Evolutionary conservation across 306 rosid species (phyloP).

Genomic region (Acmispon strigosus): DNA sequence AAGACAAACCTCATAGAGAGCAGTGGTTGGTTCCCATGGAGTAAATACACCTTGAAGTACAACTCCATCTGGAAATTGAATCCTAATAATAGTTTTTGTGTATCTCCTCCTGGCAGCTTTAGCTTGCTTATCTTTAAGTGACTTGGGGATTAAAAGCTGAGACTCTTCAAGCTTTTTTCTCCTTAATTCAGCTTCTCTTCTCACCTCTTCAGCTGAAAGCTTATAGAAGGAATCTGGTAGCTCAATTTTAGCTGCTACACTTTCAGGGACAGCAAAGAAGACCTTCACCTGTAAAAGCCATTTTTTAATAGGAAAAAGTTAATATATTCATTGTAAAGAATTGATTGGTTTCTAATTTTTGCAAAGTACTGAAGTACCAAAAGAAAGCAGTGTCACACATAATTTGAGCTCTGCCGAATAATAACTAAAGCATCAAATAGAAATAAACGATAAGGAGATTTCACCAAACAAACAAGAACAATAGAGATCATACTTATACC

Average conservation of each 20-base stretch:
- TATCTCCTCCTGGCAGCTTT: constrained; percentile 63
- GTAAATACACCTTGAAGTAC: constrained; percentile 85
- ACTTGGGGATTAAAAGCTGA: constrained; percentile 85
- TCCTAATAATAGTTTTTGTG: constrained; percentile 57
- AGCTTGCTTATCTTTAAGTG: constrained; percentile 86
- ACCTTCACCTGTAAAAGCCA: constrained; percentile 54
- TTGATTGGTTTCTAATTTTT: background rate
- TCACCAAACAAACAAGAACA: background rate
- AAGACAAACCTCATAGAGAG: constrained; percentile 74
- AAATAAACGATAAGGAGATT: background rate
- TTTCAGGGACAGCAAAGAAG: constrained; percentile 91
- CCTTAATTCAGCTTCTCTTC: constrained; percentile 81
- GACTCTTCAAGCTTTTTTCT: constrained; percentile 86
- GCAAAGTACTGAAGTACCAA: background rate
- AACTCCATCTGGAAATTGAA: constrained; percentile 94
- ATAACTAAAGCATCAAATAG: background rate
- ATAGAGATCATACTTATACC: background rate
- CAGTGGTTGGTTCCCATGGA: constrained; percentile 70
- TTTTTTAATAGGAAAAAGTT: background rate
- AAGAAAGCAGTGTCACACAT: background rate
- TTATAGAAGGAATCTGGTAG: constrained; percentile 83
- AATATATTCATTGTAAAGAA: background rate
- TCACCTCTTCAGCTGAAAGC: constrained; percentile 65
- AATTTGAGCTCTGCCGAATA: background rate
- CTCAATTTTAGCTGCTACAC: constrained; percentile 73